Percentiles rank a stretch among this genome's conserved stretches.
Evolutionary conservation across 2,329 filamentous ascomycete genomes (phyloP).

Genomic region (Penicillium sp.): DNA sequence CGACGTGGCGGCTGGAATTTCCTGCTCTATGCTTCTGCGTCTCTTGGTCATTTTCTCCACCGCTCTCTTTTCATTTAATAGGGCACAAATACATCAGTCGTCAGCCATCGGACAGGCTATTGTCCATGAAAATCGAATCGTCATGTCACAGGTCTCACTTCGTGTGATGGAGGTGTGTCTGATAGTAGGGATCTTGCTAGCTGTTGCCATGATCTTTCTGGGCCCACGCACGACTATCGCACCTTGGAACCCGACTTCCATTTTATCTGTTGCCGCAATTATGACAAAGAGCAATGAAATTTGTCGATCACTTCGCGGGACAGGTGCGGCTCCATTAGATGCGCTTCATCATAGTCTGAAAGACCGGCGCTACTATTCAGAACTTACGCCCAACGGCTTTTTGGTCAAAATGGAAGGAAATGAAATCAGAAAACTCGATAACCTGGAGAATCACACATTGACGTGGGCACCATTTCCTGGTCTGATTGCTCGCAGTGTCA

Average conservation of each 20-base stretch:
- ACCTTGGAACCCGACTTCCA: conserved; percentile 3
- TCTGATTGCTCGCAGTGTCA: neutral
- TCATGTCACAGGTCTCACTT: conserved; percentile 7
- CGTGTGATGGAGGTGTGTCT: conserved; percentile 4
- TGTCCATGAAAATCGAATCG: neutral
- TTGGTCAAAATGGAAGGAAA: neutral
- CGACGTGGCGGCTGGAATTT: neutral
- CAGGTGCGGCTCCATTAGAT: neutral
- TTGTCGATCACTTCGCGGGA: neutral
- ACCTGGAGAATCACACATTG: neutral
- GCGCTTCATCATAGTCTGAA: neutral
- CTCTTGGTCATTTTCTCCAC: conserved; percentile 16
- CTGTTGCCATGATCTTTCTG: neutral
- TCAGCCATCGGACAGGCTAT: neutral
- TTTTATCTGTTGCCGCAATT: conserved; percentile 6
- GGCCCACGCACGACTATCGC: neutral
- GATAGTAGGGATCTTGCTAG: neutral
- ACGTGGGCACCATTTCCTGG: conserved; percentile 8
- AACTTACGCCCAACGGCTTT: neutral
- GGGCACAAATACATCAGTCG: neutral
- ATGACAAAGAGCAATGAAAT: conserved; percentile 4
- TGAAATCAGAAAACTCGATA: too few species aligned
- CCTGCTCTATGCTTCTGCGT: conserved; percentile 2
- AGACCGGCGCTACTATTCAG: neutral
- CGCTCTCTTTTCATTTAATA: conserved; percentile 6